Conservation (phyloP, 805 yeast genomes). For the Metschnikowia shivogae region DNA sequence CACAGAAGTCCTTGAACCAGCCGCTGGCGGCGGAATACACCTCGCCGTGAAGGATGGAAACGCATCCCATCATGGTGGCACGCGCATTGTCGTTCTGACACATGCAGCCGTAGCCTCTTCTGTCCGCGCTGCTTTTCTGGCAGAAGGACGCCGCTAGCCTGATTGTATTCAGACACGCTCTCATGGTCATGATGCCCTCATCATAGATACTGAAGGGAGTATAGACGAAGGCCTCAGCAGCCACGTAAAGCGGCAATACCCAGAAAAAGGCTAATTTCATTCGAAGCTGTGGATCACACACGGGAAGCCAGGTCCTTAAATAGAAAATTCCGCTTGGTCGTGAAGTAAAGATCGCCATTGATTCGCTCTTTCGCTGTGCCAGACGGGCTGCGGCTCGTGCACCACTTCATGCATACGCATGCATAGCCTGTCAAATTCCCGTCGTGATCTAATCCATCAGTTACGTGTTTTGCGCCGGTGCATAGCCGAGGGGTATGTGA, state of each 20-base stretch:
- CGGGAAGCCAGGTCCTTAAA: not conserved
- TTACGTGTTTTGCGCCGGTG: not conserved
- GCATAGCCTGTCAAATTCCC: not conserved
- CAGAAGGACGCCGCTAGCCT: not conserved
- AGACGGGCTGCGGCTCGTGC: not conserved
- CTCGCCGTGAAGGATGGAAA: conserved; percentile 1
- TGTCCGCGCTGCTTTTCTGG: not conserved
- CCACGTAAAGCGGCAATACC: not conserved
- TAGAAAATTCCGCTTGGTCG: not conserved
- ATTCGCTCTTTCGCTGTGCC: not conserved
- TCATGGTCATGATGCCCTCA: conserved; percentile 1
- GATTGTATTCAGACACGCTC: conserved; percentile 1
- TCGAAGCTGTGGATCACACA: too few relatives aligned
- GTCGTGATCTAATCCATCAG: not conserved
- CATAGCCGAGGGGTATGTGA: not conserved
- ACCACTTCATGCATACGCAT: not conserved
- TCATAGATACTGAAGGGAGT: conserved; percentile 2
- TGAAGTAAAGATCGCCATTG: not conserved
- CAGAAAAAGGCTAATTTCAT: not conserved
- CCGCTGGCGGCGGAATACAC: not conserved
- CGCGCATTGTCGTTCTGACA: conserved; percentile 6
- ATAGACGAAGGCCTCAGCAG: conserved; percentile 1
- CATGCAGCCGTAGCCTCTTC: conserved; percentile 1
- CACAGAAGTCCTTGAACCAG: not conserved
- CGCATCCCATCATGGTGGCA: conserved; percentile 7